Evolutionary conservation across 495 filamentous ascomycete genomes (phyloP), one percentile per base, ranked within the genome.

Genomic region (Bathelium albidoporum): DNA sequence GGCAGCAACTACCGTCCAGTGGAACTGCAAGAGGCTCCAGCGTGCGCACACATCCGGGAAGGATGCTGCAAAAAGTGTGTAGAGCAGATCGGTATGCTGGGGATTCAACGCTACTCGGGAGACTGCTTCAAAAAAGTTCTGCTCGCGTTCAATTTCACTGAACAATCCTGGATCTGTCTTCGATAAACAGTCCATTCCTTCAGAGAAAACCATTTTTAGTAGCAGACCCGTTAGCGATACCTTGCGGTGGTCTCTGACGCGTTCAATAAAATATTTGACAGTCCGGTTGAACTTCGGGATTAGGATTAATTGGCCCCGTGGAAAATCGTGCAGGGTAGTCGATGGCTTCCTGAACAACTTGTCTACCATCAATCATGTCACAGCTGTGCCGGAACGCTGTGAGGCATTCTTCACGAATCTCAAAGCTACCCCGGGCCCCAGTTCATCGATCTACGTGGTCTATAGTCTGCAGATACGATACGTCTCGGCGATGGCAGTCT

Each of bases 1-100:
- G 32, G 88, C 85, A 58, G 86, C 80, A 70, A 95, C 75, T 53
- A 87, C 77, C 58, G 84, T 77, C 32, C 73, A 69, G 45, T 75
- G 65, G 59, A 78, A 71, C 39, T 78, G 74, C 16, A 75, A 73
- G 58, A 68, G 69, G 44, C 88, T 74, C 89, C 90, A 94, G 77
- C 85, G 78, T 64, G 89, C 85, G 73, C 87, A 90, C 53, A 91
- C 74, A 71, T 97, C 90, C 65, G 89, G 83, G 68, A 93, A 87
- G 58, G 90, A 72, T 58, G 76, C 75, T 73, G 89, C 82, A 71
- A 90, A 89, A 64, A 84, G 77, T 64, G 78, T 75, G 69, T 92
- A 92, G 69, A 96, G 78, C 20, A 73, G 73, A 65, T 87, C 79
- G 60, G 89, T 91, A 65, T 81, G 77, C 60, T 77, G 72, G 55